Conservation (phyloP, 108 stramenopile species). For the Nitzschia putrida region DNA sequence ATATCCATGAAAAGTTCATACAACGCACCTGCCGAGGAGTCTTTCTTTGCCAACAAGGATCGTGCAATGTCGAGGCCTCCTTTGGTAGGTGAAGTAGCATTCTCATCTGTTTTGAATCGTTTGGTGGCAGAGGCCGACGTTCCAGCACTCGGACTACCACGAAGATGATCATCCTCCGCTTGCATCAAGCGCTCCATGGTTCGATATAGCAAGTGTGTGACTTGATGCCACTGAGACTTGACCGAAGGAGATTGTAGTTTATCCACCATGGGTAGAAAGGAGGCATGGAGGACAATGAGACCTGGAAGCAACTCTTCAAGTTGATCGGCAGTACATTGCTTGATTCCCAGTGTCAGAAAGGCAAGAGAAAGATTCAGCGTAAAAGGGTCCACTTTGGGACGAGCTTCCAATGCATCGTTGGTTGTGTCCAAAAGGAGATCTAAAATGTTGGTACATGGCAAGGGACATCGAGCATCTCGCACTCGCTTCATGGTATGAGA, state of each 20-base stretch:
- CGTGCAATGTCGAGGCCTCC: background rate
- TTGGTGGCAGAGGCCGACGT: background rate
- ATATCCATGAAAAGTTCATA: slow-evolving; percentile 69
- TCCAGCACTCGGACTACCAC: background rate
- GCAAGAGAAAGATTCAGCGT: slow-evolving; percentile 72
- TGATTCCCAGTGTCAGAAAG: slow-evolving; percentile 72
- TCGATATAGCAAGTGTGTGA: slow-evolving; percentile 67
- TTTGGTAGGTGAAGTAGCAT: background rate
- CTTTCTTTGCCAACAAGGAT: slow-evolving; percentile 19
- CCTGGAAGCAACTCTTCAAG: slow-evolving; percentile 52
- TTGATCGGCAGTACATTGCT: slow-evolving; percentile 44
- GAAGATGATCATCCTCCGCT: slow-evolving; percentile 4
- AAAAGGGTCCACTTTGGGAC: slow-evolving; percentile 54
- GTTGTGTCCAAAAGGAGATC: slow-evolving; percentile 29
- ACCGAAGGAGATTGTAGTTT: slow-evolving; percentile 11
- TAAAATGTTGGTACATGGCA: slow-evolving; percentile 64
- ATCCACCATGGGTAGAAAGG: slow-evolving; percentile 4
- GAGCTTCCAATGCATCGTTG: background rate
- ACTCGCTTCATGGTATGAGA: slow-evolving; percentile 80
- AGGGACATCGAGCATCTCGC: slow-evolving; percentile 54
- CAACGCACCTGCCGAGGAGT: slow-evolving; percentile 41
- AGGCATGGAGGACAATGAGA: slow-evolving; percentile 51
- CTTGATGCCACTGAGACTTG: slow-evolving; percentile 57
- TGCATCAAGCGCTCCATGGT: slow-evolving; percentile 52
- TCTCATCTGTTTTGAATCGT: background rate